Evolutionary conservation across 306 rosid genomes (phyloP).

Genomic region (Dryas octopetala): DNA sequence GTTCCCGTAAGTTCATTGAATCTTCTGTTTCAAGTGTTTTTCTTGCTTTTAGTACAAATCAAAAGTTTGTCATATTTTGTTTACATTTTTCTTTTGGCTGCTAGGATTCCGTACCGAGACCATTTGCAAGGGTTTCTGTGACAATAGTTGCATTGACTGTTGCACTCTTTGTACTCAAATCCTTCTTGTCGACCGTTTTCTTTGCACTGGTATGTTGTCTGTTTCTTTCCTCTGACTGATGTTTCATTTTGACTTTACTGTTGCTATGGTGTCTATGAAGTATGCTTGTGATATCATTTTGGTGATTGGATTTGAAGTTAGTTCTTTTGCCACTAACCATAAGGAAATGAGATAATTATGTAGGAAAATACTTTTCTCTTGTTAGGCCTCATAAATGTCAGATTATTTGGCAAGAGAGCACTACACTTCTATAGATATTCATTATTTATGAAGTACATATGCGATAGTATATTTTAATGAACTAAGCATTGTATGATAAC

Average conservation of each 20-base stretch:
- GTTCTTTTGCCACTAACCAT: not conserved
- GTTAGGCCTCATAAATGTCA: not conserved
- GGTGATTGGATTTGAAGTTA: not conserved
- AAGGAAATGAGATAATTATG: not conserved
- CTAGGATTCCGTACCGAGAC: conserved; percentile 52
- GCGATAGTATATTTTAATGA: not conserved
- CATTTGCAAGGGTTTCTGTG: conserved; percentile 57
- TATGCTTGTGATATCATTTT: not conserved
- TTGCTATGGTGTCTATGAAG: not conserved
- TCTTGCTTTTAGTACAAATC: not conserved
- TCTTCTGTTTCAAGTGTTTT: not conserved
- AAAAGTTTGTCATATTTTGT: not conserved
- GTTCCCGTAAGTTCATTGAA: conserved; percentile 43
- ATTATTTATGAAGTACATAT: not conserved
- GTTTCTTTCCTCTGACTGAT: conserved; percentile 4
- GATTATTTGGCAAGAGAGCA: not conserved
- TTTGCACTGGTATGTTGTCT: conserved; percentile 53
- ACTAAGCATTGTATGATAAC: conserved; percentile 27
- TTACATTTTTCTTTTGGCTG: not conserved
- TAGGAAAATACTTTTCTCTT: not conserved
- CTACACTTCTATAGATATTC: not conserved
- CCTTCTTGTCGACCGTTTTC: conserved; percentile 55
- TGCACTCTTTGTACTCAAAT: conserved; percentile 59
- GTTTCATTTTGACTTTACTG: not conserved
- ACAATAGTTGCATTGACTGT: conserved; percentile 53